A percentile compares a stretch with the other conserved stretches of the same genome.
These are phyloP conservation scores for Penicillium occitanis DNA, from an alignment of 2,329 filamentous ascomycete genomes.

Conservation along the genomic window DNA sequence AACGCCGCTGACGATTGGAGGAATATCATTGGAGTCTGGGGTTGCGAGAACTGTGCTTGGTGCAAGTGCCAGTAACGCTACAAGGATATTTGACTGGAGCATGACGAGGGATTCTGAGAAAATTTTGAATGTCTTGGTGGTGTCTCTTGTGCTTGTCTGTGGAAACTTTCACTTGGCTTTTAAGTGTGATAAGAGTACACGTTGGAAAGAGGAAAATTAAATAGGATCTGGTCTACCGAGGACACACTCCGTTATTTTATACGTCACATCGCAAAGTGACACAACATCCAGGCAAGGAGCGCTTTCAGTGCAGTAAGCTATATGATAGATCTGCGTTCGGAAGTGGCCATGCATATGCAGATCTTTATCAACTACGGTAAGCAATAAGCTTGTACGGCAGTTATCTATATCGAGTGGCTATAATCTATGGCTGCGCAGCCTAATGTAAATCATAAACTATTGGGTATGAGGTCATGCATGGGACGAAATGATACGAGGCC, in stretches of 20 bases:
- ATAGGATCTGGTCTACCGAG: background rate
- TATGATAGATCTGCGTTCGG: background rate
- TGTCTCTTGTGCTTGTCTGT: background rate
- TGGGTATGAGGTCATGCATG: background rate
- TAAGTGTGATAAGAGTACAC: background rate
- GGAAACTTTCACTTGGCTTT: background rate
- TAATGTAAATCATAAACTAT: background rate
- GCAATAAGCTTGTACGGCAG: background rate
- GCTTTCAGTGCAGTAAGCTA: background rate
- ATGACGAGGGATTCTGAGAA: background rate
- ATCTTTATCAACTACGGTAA: background rate
- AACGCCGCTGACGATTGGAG: constrained; percentile 9
- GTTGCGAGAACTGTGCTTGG: constrained; percentile 1
- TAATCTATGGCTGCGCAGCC: too few relatives aligned
- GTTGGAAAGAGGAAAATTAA: background rate
- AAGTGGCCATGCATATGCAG: background rate
- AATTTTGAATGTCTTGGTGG: background rate
- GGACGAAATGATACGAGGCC: background rate
- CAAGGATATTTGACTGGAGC: background rate
- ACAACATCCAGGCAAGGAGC: constrained; percentile 10
- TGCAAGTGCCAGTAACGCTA: background rate
- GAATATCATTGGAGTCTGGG: constrained; percentile 13
- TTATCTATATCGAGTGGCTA: too few relatives aligned
- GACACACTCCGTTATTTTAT: background rate
- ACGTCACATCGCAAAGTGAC: background rate